Percentiles rank a stretch among this genome's conserved stretches.
Evolutionary conservation across 345 rosid genomes (phyloP).

Genomic region (Acer negundo): DNA sequence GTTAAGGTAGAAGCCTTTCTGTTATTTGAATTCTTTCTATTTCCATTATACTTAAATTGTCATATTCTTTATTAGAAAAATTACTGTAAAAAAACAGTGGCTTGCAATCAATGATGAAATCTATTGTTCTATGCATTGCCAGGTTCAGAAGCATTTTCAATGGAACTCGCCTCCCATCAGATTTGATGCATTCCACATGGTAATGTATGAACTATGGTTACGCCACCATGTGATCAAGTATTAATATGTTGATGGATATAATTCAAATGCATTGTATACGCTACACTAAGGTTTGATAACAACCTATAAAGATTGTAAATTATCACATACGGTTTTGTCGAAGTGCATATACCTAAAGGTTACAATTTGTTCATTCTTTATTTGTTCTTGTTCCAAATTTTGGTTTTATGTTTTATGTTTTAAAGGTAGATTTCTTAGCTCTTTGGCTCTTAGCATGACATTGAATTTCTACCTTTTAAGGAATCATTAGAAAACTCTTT

Average conservation of each 20-base stretch:
- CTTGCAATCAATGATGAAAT: slow-evolving; percentile 2
- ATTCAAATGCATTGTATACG: neutral
- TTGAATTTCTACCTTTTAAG: neutral
- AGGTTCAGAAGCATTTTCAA: slow-evolving; percentile 94
- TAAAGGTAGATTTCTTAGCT: neutral
- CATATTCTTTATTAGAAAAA: neutral
- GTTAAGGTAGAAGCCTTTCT: slow-evolving; percentile 54
- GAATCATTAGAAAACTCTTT: neutral
- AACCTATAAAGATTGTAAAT: slow-evolving; percentile 23
- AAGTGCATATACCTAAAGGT: neutral
- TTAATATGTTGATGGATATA: slow-evolving; percentile 31
- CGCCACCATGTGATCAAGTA: slow-evolving; percentile 87
- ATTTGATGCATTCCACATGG: slow-evolving; percentile 92
- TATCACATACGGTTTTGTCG: neutral
- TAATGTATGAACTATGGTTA: slow-evolving; percentile 94
- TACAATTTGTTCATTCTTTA: slow-evolving; percentile 24
- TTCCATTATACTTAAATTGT: neutral
- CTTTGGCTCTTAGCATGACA: neutral
- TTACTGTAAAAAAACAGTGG: neutral
- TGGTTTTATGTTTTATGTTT: neutral
- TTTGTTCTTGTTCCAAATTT: neutral
- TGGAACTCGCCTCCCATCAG: slow-evolving; percentile 87
- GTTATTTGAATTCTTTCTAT: neutral
- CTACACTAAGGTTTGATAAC: neutral
- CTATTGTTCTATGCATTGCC: slow-evolving; percentile 28